These are phyloP conservation scores for Penicillium turbatum DNA, from an alignment of 495 filamentous ascomycete species.

Conservation along the genomic window DNA sequence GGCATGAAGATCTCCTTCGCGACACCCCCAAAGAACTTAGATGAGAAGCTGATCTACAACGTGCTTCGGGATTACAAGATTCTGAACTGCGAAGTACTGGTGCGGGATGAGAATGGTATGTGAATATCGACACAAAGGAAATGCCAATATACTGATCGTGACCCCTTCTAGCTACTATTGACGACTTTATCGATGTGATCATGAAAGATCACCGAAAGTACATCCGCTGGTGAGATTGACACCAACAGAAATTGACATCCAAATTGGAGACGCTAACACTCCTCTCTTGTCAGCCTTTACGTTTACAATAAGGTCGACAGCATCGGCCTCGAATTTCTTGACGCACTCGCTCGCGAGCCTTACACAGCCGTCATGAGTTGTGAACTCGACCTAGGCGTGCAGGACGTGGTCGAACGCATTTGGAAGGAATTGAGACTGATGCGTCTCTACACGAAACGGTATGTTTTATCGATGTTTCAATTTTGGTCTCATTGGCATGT, in stretches of 20 bases:
- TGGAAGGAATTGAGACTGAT: conserved; percentile 94
- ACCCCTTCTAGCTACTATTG: conserved; percentile 66
- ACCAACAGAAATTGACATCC: background rate
- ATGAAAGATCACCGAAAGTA: conserved; percentile 99
- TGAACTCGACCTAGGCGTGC: conserved; percentile 94
- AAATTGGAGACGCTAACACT: background rate
- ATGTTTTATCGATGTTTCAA: conserved; percentile 8
- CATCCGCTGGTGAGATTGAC: conserved; percentile 62
- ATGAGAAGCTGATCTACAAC: conserved; percentile 97
- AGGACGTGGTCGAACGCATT: conserved; percentile 89
- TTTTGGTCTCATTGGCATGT: background rate
- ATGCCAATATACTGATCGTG: conserved; percentile 3
- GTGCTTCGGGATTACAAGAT: conserved; percentile 98
- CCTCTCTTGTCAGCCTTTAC: conserved; percentile 62
- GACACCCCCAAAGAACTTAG: conserved; percentile 77
- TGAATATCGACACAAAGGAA: background rate
- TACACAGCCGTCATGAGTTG: conserved; percentile 97
- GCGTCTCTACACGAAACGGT: conserved; percentile 90
- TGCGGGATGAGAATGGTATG: conserved; percentile 84
- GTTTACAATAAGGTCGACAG: conserved; percentile 99
- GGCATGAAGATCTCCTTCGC: conserved; percentile 99
- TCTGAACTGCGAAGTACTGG: conserved; percentile 92
- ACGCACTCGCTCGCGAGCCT: conserved; percentile 85
- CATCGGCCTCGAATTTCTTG: conserved; percentile 87
- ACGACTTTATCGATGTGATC: conserved; percentile 99